Base-by-base conservation (phyloP, 106 monocot species). In the Chionographis japonica region DNA sequence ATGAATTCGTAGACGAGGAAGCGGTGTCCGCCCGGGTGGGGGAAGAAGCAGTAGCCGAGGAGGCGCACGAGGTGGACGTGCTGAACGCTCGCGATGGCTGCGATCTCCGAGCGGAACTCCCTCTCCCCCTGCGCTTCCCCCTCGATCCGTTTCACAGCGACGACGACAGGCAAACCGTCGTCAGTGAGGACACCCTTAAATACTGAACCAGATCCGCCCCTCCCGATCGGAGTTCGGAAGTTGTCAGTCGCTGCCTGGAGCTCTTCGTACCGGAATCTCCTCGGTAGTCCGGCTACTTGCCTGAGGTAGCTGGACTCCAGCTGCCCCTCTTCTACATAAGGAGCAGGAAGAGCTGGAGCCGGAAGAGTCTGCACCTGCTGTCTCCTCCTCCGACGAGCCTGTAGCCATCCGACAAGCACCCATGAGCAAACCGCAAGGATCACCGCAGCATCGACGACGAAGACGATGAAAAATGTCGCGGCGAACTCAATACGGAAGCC, bases 1-100 rank as follows among this genome's bases (percentile, higher is more conserved):
- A 80, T 60, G 43, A 59, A 80, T 15, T 75, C 80, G 65, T 80
- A 80, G 40, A 66, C 80, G 12, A 80, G 74, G 50, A 49, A 70
- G 12, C 70, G 63, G 10, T 38, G 58, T 0, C 36, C 42, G 38
- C 40, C 5, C 4, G 72, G 67, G 0, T 0, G 35, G 61, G 27
- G 27, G 27, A 27, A 35, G 50, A 70, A n/a, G 69, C 80, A 80
- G 65, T 70, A 80, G 2, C 80, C 80, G 13, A 80, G 54, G 17
- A 80, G 65, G 6, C 80, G 68, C 4, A 71, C 70, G 40, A 80
- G 80, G 55, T 80, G 70, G 70, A 75, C n/a, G 58, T 80, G 80
- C 36, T 74, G 75, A 14, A 70, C 65, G 42, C 19, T 17, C 35
- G 75, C 75, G 52, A 80, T 69, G 39, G 65, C 56, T 2, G 52